phyloP scores from a whole-genome alignment of 2,329 filamentous ascomycete species.

The Sporothrix euskadiensis region DNA sequence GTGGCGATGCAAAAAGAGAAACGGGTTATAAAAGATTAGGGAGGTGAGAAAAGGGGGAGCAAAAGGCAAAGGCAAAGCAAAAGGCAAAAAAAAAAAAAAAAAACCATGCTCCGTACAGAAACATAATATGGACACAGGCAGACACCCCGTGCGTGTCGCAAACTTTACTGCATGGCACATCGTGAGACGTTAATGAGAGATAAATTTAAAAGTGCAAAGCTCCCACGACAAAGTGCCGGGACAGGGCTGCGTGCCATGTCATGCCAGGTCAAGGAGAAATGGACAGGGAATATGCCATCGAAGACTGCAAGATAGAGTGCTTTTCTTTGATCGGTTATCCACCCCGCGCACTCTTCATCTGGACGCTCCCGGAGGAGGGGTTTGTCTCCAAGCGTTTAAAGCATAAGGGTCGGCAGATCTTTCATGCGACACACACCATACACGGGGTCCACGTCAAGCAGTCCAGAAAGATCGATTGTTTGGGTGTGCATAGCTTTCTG shows the following conservation, averaged over 20 bases:
- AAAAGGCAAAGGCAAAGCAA: neutral
- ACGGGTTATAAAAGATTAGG: neutral
- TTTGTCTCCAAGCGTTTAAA: neutral
- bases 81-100: neutral
- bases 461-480: neutral
- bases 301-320: neutral
- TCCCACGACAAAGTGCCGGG: neutral
- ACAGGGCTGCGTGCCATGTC: neutral
- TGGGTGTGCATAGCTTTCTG: neutral
- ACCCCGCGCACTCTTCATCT: neutral
- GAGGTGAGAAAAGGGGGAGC: too few relatives aligned
- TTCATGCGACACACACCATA: conserved; percentile 5
- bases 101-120: neutral
- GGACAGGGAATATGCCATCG: neutral
- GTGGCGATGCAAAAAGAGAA: neutral
- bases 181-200: neutral
- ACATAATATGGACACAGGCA: neutral
- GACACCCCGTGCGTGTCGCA: neutral
- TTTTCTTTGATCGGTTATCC: neutral
- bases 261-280: neutral
- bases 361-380: neutral
- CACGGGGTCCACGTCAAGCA: neutral
- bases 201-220: neutral
- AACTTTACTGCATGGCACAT: neutral
- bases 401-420: conserved; percentile 14